Percentiles rank a stretch among this genome's conserved stretches.
Evolutionary conservation across 1,139 yeast species (phyloP).

Genomic region (Candida tetrigidarum): DNA sequence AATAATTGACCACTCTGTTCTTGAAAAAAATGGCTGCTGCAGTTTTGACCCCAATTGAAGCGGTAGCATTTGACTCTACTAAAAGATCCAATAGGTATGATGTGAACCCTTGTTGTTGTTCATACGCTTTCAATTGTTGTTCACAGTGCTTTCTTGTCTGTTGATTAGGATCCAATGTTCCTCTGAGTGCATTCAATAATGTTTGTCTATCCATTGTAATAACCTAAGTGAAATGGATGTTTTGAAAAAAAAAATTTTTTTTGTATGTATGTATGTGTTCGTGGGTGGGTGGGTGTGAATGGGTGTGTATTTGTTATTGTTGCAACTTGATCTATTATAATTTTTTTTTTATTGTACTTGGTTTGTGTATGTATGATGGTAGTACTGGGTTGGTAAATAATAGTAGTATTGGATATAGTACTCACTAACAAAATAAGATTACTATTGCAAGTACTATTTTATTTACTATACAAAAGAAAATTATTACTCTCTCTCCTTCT

Average conservation of each 20-base stretch:
- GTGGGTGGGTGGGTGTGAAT: no score
- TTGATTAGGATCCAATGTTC: constrained; percentile 47
- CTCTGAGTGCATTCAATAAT: constrained; percentile 43
- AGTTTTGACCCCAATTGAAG: constrained; percentile 54
- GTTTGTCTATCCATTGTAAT: constrained; percentile 47
- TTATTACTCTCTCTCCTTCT: no score
- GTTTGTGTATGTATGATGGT: background rate
- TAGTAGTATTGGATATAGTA: background rate
- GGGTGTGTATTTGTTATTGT: background rate
- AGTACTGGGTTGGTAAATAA: background rate
- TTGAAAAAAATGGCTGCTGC: constrained; percentile 73
- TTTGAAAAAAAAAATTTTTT: constrained; percentile 1
- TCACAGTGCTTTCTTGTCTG: constrained; percentile 48
- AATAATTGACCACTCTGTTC: constrained; percentile 60
- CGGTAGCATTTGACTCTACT: constrained; percentile 43
- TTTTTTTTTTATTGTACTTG: no score
- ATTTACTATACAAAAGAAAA: no score
- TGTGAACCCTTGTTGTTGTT: constrained; percentile 60
- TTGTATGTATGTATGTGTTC: no score
- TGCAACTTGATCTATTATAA: no score
- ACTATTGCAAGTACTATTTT: background rate
- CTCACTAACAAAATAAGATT: constrained; percentile 4
- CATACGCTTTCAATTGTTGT: constrained; percentile 42
- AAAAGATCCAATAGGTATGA: constrained; percentile 58
- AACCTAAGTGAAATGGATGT: background rate